Evolutionary conservation across 2,329 filamentous ascomycete species (phyloP).

Genomic region (Pseudopithomyces maydicus): DNA sequence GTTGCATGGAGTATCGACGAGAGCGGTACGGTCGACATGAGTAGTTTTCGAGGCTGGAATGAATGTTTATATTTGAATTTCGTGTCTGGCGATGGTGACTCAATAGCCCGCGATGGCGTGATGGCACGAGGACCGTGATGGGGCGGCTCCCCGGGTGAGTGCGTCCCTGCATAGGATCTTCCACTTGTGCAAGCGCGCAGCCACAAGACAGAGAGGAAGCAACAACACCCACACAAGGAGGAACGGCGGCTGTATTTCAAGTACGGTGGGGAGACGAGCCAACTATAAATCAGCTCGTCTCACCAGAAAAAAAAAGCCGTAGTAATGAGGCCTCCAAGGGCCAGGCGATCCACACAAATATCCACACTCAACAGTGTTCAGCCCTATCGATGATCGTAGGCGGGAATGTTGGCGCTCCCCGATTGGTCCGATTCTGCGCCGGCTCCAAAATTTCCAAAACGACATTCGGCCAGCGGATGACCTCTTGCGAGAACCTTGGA

Average conservation of each 20-base stretch:
- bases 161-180: no score
- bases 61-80: constrained; percentile 7
- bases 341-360: constrained; percentile 4
- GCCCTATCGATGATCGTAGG: constrained; percentile 5
- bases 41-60: constrained; percentile 7
- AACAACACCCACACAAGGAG: neutral
- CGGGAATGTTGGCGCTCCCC: constrained; percentile 14
- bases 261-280: no score
- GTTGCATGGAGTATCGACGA: no score
- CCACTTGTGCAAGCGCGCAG: neutral
- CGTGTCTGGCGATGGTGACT: constrained; percentile 4
- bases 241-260: neutral
- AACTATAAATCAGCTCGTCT: neutral
- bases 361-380: constrained; percentile 7
- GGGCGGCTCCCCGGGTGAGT: neutral
- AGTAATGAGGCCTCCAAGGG: neutral
- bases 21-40: neutral
- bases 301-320: neutral
- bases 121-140: constrained; percentile 15
- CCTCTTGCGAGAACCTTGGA: neutral
- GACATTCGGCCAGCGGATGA: constrained; percentile 16
- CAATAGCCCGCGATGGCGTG: constrained; percentile 5
- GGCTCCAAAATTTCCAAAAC: constrained; percentile 10
- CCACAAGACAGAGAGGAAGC: neutral
- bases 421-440: constrained; percentile 16